Evolutionary conservation across 176 grass and related monocot genomes (phyloP).

Genomic region (Cymbopogon citratus): DNA sequence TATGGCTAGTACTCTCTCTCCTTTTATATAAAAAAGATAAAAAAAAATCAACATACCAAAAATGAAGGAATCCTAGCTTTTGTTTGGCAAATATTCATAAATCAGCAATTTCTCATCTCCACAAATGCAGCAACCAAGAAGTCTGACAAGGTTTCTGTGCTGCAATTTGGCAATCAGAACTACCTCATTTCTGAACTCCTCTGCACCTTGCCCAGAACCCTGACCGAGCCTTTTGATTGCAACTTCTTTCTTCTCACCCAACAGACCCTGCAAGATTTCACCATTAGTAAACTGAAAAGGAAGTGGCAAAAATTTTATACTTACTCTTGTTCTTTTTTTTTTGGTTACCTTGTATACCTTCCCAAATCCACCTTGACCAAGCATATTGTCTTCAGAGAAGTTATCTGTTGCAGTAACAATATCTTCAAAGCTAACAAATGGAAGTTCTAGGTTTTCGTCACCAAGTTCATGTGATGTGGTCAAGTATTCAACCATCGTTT

Average conservation of each 20-base stretch:
- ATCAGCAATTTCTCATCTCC: slow-evolving; percentile 42
- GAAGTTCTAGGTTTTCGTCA: slow-evolving; percentile 14
- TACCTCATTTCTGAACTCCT: slow-evolving; percentile 39
- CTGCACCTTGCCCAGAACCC: slow-evolving; percentile 36
- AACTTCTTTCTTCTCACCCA: slow-evolving; percentile 11
- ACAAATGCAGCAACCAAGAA: slow-evolving; percentile 39
- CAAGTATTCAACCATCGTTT: neutral
- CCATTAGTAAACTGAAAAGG: neutral
- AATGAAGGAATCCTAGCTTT: slow-evolving; percentile 32
- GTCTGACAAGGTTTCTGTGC: slow-evolving; percentile 33
- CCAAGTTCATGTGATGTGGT: neutral
- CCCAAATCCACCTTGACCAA: slow-evolving; percentile 39
- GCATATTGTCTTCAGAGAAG: slow-evolving; percentile 30
- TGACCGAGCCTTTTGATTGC: slow-evolving; percentile 39
- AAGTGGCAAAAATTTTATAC: neutral
- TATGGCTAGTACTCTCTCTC: neutral
- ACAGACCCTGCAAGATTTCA: slow-evolving; percentile 2
- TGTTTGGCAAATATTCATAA: slow-evolving; percentile 35
- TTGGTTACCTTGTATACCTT: slow-evolving; percentile 42
- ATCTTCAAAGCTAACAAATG: slow-evolving; percentile 29
- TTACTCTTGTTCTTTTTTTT: neutral
- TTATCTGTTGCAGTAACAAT: slow-evolving; percentile 32
- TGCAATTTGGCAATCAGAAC: slow-evolving; percentile 36
- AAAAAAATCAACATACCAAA: neutral
- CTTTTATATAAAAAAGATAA: neutral